Evolutionary conservation across 805 yeast genomes (phyloP).

Genomic region (Hyphopichia homilentoma): DNA sequence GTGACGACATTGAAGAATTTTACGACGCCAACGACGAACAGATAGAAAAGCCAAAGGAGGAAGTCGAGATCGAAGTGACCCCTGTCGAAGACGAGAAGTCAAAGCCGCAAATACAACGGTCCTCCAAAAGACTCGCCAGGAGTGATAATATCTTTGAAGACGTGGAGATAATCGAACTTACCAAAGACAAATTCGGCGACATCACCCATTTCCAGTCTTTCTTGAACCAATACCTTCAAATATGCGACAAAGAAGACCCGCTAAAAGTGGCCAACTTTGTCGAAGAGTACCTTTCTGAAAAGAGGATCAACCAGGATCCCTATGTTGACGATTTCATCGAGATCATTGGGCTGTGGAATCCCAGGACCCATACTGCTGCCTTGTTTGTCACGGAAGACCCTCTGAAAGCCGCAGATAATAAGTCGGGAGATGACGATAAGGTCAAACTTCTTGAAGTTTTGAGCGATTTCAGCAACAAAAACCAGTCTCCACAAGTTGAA

Average conservation of each 20-base stretch:
- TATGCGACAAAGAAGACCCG: constrained; percentile 2
- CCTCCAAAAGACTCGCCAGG: constrained; percentile 31
- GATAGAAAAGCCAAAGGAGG: constrained; percentile 4
- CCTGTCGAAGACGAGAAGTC: constrained; percentile 10
- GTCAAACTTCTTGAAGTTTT: constrained; percentile 32
- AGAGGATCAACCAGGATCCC: constrained; percentile 1
- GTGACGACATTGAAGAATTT: constrained; percentile 13
- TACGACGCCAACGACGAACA: constrained; percentile 1
- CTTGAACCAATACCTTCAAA: constrained; percentile 14
- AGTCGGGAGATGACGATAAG: constrained; percentile 24
- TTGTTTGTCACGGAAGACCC: constrained; percentile 12
- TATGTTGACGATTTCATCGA: constrained; percentile 19
- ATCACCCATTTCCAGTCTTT: constrained; percentile 20
- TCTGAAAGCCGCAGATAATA: constrained; percentile 3
- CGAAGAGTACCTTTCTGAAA: constrained; percentile 10
- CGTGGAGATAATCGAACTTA: constrained; percentile 19
- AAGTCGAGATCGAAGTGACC: constrained; percentile 4
- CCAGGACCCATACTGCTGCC: constrained; percentile 10
- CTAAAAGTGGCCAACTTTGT: constrained; percentile 7
- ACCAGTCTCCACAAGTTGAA: constrained; percentile 6
- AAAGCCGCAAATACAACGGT: constrained; percentile 17
- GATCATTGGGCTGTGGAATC: constrained; percentile 26
- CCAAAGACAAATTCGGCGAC: constrained; percentile 21
- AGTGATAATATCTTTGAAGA: constrained; percentile 7
- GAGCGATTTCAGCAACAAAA: constrained; percentile 23